A percentile compares a stretch with the other conserved stretches of the same genome.
Conservation (phyloP, 2,329 filamentous ascomycete genomes). For the Grosmannia clavigera region DNA sequence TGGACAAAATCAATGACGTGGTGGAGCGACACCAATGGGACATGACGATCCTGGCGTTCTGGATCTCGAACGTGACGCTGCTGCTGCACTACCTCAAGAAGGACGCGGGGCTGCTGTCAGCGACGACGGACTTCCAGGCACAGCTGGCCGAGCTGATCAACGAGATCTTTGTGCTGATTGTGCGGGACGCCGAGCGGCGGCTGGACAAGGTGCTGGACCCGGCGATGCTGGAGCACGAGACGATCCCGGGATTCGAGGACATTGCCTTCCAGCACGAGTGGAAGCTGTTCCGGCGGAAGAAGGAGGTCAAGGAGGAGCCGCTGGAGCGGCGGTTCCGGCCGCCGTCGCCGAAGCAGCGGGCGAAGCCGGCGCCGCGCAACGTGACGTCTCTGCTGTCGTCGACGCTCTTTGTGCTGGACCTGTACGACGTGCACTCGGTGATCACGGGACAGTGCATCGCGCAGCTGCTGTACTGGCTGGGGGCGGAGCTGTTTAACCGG, state of each 20-base stretch:
- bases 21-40: conserved; percentile 97
- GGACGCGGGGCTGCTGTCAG: conserved; percentile 66
- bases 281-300: conserved; percentile 90
- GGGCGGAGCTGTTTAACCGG: conserved; percentile 91
- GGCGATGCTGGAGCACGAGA: conserved; percentile 95
- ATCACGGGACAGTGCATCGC: conserved; percentile 86
- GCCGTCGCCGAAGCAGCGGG: conserved; percentile 83
- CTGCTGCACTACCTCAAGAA: conserved; percentile 97
- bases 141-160: conserved; percentile 92
- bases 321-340: conserved; percentile 83
- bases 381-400: conserved; percentile 92
- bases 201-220: conserved; percentile 91
- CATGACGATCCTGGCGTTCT: conserved; percentile 98
- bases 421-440: conserved; percentile 98
- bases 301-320: conserved; percentile 80
- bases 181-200: conserved; percentile 85
- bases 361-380: conserved; percentile 85
- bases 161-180: conserved; percentile 96
- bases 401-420: conserved; percentile 88
- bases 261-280: conserved; percentile 97
- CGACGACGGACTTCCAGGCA: conserved; percentile 79
- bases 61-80: conserved; percentile 94
- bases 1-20: conserved; percentile 93
- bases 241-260: conserved; percentile 92
- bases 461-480: conserved; percentile 91